Evolutionary conservation across 106 monocot genomes (phyloP).

Genomic region (Dactylorhiza incarnata): DNA sequence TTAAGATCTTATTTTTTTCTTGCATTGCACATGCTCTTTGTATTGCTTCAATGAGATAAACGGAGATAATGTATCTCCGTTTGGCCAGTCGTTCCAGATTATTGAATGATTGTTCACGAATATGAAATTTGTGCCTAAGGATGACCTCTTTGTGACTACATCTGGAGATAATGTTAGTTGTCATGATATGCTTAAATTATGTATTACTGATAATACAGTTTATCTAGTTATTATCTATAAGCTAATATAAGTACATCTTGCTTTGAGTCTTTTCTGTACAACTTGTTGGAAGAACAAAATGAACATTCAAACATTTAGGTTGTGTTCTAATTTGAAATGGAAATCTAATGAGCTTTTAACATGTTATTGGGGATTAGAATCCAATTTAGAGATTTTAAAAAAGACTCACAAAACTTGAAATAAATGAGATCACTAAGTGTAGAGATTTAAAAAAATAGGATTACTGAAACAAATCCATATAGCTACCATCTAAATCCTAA

Average conservation of each 20-base stretch:
- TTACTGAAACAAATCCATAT: too few species aligned
- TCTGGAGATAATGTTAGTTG: slow-evolving; percentile 82
- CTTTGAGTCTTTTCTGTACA: not conserved
- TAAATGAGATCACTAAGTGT: too few species aligned
- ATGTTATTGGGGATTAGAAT: not conserved
- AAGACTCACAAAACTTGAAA: too few species aligned
- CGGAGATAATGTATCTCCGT: too few species aligned
- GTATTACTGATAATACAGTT: not conserved
- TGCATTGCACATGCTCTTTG: too few species aligned
- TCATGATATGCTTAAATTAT: not conserved
- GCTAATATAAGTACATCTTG: not conserved
- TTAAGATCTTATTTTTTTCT: too few species aligned
- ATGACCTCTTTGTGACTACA: slow-evolving; percentile 79
- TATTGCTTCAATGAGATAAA: too few species aligned
- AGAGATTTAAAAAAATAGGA: too few species aligned
- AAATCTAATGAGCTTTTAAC: not conserved
- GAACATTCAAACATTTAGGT: not conserved
- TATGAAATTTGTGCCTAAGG: slow-evolving; percentile 98
- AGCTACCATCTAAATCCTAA: too few species aligned
- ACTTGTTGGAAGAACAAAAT: not conserved
- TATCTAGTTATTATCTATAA: not conserved
- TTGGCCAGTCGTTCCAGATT: too few species aligned
- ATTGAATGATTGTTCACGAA: slow-evolving; percentile 36
- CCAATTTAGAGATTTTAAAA: too few species aligned
- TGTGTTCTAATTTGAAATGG: not conserved